These are phyloP conservation scores for Penicillium digitatum DNA, from an alignment of 2,329 filamentous ascomycete genomes.

Conservation along the genomic window DNA sequence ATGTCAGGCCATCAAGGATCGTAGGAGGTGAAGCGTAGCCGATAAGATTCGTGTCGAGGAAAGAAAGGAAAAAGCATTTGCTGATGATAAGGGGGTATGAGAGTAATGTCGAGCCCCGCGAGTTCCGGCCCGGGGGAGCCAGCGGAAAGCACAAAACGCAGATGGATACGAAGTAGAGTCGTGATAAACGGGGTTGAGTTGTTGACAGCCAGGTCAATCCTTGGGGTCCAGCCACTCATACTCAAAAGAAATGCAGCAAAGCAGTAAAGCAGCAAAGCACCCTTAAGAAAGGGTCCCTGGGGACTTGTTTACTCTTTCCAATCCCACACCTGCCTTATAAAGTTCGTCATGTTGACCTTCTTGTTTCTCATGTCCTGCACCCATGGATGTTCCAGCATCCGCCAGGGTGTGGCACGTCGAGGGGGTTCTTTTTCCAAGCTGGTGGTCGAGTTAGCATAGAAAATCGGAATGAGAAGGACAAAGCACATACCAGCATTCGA, in stretches of 20 bases:
- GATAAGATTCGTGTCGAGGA: constrained; percentile 14
- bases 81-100: constrained; percentile 20
- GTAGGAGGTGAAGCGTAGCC: constrained; percentile 19
- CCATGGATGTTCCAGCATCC: constrained; percentile 98
- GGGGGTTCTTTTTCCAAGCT: constrained; percentile 91
- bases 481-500: constrained; percentile 81
- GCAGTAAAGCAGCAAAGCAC: constrained; percentile 8
- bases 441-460: constrained; percentile 17
- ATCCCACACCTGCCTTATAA: constrained; percentile 92
- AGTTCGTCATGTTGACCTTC: constrained; percentile 95
- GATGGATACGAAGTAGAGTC: constrained; percentile 5
- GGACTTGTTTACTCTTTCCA: constrained; percentile 65
- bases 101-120: constrained; percentile 5
- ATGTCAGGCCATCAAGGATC: constrained; percentile 23
- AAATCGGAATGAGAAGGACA: background rate
- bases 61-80: constrained; percentile 1
- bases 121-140: constrained; percentile 21
- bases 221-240: constrained; percentile 26
- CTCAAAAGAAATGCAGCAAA: constrained; percentile 13
- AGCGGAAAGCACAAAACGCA: constrained; percentile 7
- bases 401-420: constrained; percentile 88
- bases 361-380: constrained; percentile 95
- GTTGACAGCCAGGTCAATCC: constrained; percentile 30
- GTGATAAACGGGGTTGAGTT: constrained; percentile 15
- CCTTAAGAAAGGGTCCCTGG: background rate